Evolutionary conservation across 1,139 yeast species (phyloP).

Genomic region (Yamadazyma blattariae): DNA sequence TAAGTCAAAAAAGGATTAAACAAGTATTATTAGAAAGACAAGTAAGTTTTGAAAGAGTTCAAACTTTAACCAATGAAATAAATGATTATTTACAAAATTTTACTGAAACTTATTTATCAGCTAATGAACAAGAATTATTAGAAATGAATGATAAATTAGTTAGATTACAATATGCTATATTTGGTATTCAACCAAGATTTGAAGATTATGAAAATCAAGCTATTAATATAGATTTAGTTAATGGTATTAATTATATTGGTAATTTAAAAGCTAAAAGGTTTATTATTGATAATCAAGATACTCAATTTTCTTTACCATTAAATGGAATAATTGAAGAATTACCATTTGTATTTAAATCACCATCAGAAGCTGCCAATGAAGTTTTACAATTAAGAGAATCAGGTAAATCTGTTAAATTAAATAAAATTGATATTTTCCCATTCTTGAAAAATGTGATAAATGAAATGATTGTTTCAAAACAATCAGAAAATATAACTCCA

Average conservation of each 20-base stretch:
- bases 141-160: constrained; percentile 67
- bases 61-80: constrained; percentile 40
- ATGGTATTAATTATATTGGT: constrained; percentile 68
- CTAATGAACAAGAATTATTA: constrained; percentile 54
- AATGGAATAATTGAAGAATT: constrained; percentile 41
- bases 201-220: constrained; percentile 50
- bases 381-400: constrained; percentile 42
- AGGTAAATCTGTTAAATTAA: constrained; percentile 26
- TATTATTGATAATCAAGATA: constrained; percentile 19
- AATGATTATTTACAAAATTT: constrained; percentile 58
- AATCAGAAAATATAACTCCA: constrained; percentile 3
- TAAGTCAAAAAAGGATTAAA: constrained; percentile 60
- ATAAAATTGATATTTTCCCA: constrained; percentile 42
- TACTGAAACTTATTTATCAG: constrained; percentile 53
- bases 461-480: constrained; percentile 12
- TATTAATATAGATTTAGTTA: constrained; percentile 51
- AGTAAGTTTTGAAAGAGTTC: constrained; percentile 64
- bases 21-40: constrained; percentile 88
- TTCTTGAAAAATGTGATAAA: constrained; percentile 36
- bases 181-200: constrained; percentile 62
- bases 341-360: constrained; percentile 42
- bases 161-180: constrained; percentile 77
- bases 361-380: constrained; percentile 53
- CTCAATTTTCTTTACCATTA: constrained; percentile 27
- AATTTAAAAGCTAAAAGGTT: constrained; percentile 53